phyloP scores from a whole-genome alignment of 2,329 filamentous ascomycete genomes.

The Acrodontium crateriforme region DNA sequence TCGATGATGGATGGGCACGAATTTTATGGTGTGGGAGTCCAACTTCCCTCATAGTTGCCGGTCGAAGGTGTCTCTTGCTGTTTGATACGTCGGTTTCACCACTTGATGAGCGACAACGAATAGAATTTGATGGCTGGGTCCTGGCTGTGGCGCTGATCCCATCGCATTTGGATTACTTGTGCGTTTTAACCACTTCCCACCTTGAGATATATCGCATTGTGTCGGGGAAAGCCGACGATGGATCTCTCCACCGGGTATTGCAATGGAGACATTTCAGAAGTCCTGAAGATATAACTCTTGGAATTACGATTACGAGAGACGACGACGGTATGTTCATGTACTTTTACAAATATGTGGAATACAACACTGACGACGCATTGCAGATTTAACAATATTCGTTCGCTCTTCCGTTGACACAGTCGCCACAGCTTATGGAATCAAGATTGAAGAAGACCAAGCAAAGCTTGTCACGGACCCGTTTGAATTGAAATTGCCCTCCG shows the following conservation, averaged over 20 bases:
- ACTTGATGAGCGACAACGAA: conserved; percentile 6
- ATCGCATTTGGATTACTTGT: conserved; percentile 34
- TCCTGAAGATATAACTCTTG: conserved; percentile 38
- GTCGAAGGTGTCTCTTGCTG: conserved; percentile 27
- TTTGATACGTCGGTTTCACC: conserved; percentile 23
- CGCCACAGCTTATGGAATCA: conserved; percentile 17
- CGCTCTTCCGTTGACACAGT: conserved; percentile 15
- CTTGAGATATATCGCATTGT: conserved; percentile 27
- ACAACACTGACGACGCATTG: not conserved
- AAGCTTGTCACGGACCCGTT: conserved; percentile 1
- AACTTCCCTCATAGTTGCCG: conserved; percentile 39
- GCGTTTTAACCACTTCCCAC: conserved; percentile 43
- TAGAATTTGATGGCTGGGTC: conserved; percentile 33
- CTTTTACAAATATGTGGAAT: conserved; percentile 21
- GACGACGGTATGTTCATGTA: conserved; percentile 19
- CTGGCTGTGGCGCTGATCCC: conserved; percentile 42
- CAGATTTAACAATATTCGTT: conserved; percentile 2
- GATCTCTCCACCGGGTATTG: conserved; percentile 26
- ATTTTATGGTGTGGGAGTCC: conserved; percentile 35
- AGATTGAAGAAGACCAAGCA: not conserved
- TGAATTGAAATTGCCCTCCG: not conserved
- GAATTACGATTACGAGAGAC: conserved; percentile 17
- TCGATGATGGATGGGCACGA: conserved; percentile 37
- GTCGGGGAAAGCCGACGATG: conserved; percentile 9
- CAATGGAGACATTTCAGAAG: conserved; percentile 43